Evolutionary conservation across 805 yeast genomes (phyloP), one percentile per base, ranked within the genome.

Genomic region (Lachancea meyersii): DNA sequence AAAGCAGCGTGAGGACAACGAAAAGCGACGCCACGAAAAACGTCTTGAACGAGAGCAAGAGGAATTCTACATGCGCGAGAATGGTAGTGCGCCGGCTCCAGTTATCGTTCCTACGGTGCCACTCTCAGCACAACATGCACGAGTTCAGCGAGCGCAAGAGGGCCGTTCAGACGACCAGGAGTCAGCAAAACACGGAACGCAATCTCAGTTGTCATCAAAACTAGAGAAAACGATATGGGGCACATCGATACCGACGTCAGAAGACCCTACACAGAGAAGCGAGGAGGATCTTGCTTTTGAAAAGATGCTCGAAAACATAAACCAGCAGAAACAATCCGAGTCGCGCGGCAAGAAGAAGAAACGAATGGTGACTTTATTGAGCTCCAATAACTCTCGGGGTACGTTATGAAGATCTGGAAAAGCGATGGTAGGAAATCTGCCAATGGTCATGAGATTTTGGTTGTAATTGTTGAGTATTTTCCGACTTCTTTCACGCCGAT

Each of bases 141-240:
- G 16, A 8, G 30, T n/a, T 18, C 40, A 34, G 10, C 39, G 17
- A 11, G 11, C n/a, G 35, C 14, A 7, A 5, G 35, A 31, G 28
- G 37, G 20, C 8, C 5, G 19, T 10, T 26, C 28, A 26, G 13
- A 26, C 28, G 26, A 23, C 26, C 26, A 23, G 26, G 26, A 23
- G 9, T 23, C 26, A 26, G 18, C 13, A 30, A 16, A 30, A 16
- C 6, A 18, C 19, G 14, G 16, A 6, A 4, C 18, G 6, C 16
- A 17, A 14, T 14, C 18, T 7, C 28, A 26, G 28, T 20, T 52
- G 26, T 56, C 51, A 14, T 55, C 52, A 0, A 61, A 60, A 10
- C 64, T 56, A 42, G 67, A 69, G 31, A 74, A 77, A 1, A 80
- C 93, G 0, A 78, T 85, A 2, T 85, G 94, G 94, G 94, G 94